Evolutionary conservation across 2,329 filamentous ascomycete genomes (phyloP), one percentile per base, ranked within the genome.

Genomic region (Calonectria pseudoturangicola): DNA sequence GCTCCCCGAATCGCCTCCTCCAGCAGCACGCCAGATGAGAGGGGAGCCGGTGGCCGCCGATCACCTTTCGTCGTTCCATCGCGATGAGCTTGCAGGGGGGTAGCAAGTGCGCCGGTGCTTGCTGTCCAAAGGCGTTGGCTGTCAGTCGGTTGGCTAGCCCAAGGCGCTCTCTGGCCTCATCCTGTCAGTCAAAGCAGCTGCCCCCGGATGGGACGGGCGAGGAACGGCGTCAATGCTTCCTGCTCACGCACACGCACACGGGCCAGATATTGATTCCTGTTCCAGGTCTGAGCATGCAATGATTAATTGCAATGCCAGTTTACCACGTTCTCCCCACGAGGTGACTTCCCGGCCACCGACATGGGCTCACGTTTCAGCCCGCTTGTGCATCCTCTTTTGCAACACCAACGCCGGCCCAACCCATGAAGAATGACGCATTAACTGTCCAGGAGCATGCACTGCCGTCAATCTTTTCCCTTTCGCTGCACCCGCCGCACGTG

Each of bases 341-440:
- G 48, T n/a, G 48, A 54, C 25, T 16, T 27, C 27, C 48, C 30
- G 50, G 41, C 43, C 25, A 25, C 27, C 48, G 54, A 28, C 39
- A 65, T 72, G 66, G 73, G 75, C 78, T 79, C 71, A 79, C 54
- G 71, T 78, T 79, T 80, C 78, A 79, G 78, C 75, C 76, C 64
- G 73, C 65, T 54, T 27, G 54, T 70, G 70, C 33, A 39, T 21
- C 33, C 30, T 36, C 47, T 50, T 50, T 50, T 58, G 54, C 62
- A 65, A 65, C 45, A 50, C 30, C 36, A 51, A 50, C 30, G 21
- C 63, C 33, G 50, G 50, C 28, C 47, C 50, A 56, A 36, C 27
- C 50, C 50, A 33, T 30, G 50, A 30, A 41, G n/a, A 43, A 25
- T 43, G 58, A 62, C 58, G 58, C 58, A 62, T 28, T 36, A 33